Evolutionary conservation across 164 flowering plant genomes (phyloP).

Genomic region (Magnolia kwangsiensis): DNA sequence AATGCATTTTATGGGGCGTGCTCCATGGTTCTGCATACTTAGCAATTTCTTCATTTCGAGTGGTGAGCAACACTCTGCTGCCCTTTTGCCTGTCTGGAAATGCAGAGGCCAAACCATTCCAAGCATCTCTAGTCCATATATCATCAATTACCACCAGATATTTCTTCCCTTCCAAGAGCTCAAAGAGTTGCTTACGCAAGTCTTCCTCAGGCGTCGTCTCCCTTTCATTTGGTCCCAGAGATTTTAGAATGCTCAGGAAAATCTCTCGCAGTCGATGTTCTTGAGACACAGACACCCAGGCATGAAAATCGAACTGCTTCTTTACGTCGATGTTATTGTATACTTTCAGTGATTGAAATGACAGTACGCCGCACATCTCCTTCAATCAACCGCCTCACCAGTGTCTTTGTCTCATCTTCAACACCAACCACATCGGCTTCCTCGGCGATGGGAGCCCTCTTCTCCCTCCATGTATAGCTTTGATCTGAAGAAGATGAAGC

Average conservation of each 20-base stretch:
- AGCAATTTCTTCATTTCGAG: too few relatives aligned
- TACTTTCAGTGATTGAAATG: conserved; percentile 2
- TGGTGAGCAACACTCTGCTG: too few relatives aligned
- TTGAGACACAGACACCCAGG: conserved; percentile 15
- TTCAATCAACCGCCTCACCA: neutral
- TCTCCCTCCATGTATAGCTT: neutral
- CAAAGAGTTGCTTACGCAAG: neutral
- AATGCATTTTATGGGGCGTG: too few relatives aligned
- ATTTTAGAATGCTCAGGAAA: neutral
- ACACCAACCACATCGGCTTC: conserved; percentile 3
- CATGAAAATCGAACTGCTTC: conserved; percentile 11
- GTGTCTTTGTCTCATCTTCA: neutral
- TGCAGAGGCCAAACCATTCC: too few relatives aligned
- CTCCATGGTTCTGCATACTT: too few relatives aligned
- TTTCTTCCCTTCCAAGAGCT: neutral
- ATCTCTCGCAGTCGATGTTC: neutral
- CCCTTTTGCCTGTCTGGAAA: too few relatives aligned
- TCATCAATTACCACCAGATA: conserved; percentile 34
- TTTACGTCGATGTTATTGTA: neutral
- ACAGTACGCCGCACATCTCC: neutral
- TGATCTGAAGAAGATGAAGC: conserved; percentile 26
- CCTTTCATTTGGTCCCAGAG: neutral
- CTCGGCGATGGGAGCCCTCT: conserved; percentile 5
- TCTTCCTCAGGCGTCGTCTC: neutral
- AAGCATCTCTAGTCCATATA: too few relatives aligned